These are phyloP conservation scores for Plasmodium knowlesi DNA, from an alignment of 169 alveolate species.

Conservation along the genomic window DNA sequence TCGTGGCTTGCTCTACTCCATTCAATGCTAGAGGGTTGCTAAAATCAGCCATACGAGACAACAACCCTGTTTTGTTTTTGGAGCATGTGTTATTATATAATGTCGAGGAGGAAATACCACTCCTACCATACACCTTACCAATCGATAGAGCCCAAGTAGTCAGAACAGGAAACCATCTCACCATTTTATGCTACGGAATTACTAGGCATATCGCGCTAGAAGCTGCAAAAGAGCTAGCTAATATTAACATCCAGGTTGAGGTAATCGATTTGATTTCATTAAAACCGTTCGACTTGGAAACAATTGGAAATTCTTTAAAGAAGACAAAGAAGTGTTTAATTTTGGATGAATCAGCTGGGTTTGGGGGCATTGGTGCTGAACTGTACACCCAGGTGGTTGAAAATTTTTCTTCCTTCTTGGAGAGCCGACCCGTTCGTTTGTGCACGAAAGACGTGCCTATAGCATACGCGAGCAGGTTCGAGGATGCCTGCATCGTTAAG, in stretches of 20 bases:
- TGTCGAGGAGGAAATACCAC: conserved; percentile 86
- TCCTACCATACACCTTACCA: conserved; percentile 88
- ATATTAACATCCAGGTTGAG: conserved; percentile 89
- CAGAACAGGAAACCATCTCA: conserved; percentile 89
- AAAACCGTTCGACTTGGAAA: conserved; percentile 90
- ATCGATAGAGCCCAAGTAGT: conserved; percentile 91
- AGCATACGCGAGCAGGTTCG: conserved; percentile 77
- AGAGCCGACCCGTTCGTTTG: conserved; percentile 76
- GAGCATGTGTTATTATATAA: conserved; percentile 93
- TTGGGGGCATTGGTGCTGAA: conserved; percentile 93
- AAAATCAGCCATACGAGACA: conserved; percentile 91
- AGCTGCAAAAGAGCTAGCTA: conserved; percentile 89
- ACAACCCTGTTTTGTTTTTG: conserved; percentile 92
- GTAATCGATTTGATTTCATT: conserved; percentile 91
- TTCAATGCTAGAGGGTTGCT: conserved; percentile 92
- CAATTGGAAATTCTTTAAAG: conserved; percentile 87
- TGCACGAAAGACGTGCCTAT: conserved; percentile 83
- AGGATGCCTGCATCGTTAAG: conserved; percentile 80
- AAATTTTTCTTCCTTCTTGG: conserved; percentile 77
- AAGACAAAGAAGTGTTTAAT: conserved; percentile 91
- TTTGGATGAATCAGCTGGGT: conserved; percentile 94
- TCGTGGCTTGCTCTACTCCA: conserved; percentile 90
- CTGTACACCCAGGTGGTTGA: conserved; percentile 83
- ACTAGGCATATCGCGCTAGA: conserved; percentile 88
- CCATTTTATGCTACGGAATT: conserved; percentile 90